Evolutionary conservation across 306 rosid genomes (phyloP), one percentile per base, ranked within the genome.

Genomic region (Fragaria vesca): DNA sequence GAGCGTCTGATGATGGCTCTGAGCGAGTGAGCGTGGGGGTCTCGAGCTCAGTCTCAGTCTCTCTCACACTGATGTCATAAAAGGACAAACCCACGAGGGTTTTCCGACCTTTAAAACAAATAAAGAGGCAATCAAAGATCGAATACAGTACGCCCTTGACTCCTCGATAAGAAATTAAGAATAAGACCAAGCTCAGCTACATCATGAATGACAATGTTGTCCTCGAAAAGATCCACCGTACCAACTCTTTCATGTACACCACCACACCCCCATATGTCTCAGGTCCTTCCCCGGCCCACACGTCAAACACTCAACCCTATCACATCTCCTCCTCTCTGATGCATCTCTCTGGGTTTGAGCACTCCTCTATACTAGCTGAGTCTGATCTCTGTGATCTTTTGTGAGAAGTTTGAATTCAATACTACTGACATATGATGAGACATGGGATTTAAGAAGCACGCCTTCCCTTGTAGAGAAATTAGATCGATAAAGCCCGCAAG

Each of bases 61-160:
- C n/a, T 30, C 42, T 4, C 68, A 28, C 42, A 54, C 78, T 68
- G 66, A 68, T 78, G 74, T 82, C 79, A 78, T 85, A 38, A 82
- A 74, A 87, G 69, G 87, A 77, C 86, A 88, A 83, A 67, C 83
- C 86, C 91, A 87, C 86, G 88, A 82, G 86, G 78, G 74, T 26
- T 52, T 54, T 40, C 70, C 30, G 72, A 34, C 81, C 83, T 63
- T 46, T 74, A 57, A 71, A 32, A 68, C 81, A 50, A 77, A 83
- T 32, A 77, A 55, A 75, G 61, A 75, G 61, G 72, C 76, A 76
- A 46, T 38, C 67, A 36, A 7, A 40, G 8, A 30, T 30, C 2
- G 42, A 62, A 34, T 11, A 24, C 63, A 3, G 63, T 21, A 21
- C 12, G 6, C 20, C 42, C 68, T 30, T 62, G 68, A 62, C 68